Conservation (phyloP, 2,329 filamentous ascomycete genomes). For the Ophiosphaerella narmari region DNA sequence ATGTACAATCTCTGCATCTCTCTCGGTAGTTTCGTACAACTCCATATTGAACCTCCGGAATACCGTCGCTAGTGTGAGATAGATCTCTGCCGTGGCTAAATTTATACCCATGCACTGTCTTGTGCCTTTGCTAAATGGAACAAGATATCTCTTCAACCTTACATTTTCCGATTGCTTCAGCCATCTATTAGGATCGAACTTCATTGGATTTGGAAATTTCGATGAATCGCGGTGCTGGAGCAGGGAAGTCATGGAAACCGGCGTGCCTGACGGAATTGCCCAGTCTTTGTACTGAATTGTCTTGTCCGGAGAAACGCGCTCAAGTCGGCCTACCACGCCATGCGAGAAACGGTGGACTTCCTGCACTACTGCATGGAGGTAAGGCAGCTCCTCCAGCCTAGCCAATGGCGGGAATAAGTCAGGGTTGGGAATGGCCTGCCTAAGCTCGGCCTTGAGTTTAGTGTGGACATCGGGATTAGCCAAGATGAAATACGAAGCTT, state of each 20-base stretch:
- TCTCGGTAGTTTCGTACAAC: neutral
- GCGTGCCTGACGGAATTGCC: conserved; percentile 12
- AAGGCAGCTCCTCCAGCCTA: neutral
- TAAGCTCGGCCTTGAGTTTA: neutral
- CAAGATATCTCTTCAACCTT: neutral
- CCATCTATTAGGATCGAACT: conserved; percentile 9
- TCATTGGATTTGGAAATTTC: conserved; percentile 2
- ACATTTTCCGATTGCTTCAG: neutral
- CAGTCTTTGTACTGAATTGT: conserved; percentile 4
- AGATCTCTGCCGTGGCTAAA: neutral
- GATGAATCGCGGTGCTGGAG: conserved; percentile 3
- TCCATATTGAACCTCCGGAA: neutral
- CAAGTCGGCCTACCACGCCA: neutral
- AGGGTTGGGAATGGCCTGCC: neutral
- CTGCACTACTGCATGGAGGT: neutral
- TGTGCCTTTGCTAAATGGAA: neutral
- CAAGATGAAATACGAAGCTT: neutral
- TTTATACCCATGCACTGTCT: conserved; percentile 1
- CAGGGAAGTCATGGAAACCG: conserved; percentile 16
- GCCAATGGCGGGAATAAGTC: neutral
- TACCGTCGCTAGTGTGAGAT: neutral
- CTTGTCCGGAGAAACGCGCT: neutral
- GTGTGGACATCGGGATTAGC: neutral
- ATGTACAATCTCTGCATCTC: neutral
- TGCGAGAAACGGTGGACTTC: neutral